Percentiles rank a stretch among this genome's conserved stretches.
Evolutionary conservation across 192 early-diverging fungal species (phyloP).

Genomic region (Bifiguratus adelaidae): DNA sequence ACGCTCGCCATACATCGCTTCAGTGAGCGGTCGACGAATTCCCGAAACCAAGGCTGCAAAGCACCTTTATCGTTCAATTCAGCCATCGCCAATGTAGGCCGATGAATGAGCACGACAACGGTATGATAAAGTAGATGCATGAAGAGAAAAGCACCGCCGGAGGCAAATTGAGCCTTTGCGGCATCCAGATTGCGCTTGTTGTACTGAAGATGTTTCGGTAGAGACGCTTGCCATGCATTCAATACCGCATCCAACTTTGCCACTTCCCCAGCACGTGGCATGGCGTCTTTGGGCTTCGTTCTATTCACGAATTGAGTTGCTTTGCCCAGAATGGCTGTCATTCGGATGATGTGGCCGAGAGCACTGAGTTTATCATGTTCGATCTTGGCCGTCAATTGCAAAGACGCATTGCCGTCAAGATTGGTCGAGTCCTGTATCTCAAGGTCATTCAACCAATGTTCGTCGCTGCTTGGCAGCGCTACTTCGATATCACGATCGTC

Average conservation of each 20-base stretch:
- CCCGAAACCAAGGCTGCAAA: constrained; percentile 6
- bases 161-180: constrained; percentile 8
- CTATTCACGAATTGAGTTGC: constrained; percentile 33
- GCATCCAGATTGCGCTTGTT: constrained; percentile 23
- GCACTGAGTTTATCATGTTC: not conserved
- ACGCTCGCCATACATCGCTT: constrained; percentile 26
- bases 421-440: constrained; percentile 19
- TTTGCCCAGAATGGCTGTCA: constrained; percentile 25
- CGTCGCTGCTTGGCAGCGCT: constrained; percentile 32
- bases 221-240: constrained; percentile 20
- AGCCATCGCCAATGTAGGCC: constrained; percentile 22
- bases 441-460: constrained; percentile 27
- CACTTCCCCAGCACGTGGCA: constrained; percentile 31
- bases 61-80: constrained; percentile 12
- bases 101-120: constrained; percentile 30
- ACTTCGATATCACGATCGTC: constrained; percentile 35
- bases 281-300: constrained; percentile 13
- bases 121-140: constrained; percentile 35
- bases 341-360: constrained; percentile 19
- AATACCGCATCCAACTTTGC: constrained; percentile 20
- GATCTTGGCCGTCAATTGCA: not conserved
- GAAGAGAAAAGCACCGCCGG: constrained; percentile 18
- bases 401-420: constrained; percentile 11
- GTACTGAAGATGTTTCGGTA: constrained; percentile 18
- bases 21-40: constrained; percentile 25